phyloP scores from a whole-genome alignment of 345 rosid genomes.

The Eucalyptus coolabah region DNA sequence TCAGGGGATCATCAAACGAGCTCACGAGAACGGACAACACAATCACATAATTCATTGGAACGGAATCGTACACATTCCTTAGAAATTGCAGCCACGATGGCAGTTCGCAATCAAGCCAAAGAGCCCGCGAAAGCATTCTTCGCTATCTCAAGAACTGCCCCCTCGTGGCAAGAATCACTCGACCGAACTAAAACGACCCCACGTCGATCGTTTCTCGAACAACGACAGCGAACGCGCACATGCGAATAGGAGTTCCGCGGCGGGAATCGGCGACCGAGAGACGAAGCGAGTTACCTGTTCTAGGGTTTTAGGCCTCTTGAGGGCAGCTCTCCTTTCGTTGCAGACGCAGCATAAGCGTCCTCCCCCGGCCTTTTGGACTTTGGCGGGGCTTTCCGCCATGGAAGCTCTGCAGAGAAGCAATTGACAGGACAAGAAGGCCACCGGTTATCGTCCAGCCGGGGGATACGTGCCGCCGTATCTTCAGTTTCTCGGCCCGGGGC shows the following conservation, averaged over 20 bases:
- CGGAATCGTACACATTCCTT: neutral
- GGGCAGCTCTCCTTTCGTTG: conserved; percentile 47
- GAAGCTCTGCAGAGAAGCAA: neutral
- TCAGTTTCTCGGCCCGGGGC: neutral
- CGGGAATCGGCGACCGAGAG: neutral
- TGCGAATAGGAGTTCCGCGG: neutral
- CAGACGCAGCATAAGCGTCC: conserved; percentile 58
- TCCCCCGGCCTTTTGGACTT: conserved; percentile 16
- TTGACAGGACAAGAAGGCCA: neutral
- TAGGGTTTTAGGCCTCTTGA: conserved; percentile 87
- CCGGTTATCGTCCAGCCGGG: neutral
- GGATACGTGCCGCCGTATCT: neutral
- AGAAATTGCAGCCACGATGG: neutral
- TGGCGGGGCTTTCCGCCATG: conserved; percentile 27
- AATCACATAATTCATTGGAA: neutral
- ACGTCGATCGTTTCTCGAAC: neutral
- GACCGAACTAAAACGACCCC: neutral
- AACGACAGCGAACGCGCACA: neutral
- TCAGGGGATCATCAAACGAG: neutral
- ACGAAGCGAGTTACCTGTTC: conserved; percentile 36
- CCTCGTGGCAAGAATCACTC: neutral
- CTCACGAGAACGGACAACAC: neutral
- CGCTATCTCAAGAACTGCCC: neutral
- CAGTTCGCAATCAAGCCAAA: neutral
- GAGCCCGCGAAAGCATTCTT: neutral